Evolutionary conservation across 805 yeast genomes (phyloP), one percentile per base, ranked within the genome.

Genomic region (Kazachstania psychrophila): DNA sequence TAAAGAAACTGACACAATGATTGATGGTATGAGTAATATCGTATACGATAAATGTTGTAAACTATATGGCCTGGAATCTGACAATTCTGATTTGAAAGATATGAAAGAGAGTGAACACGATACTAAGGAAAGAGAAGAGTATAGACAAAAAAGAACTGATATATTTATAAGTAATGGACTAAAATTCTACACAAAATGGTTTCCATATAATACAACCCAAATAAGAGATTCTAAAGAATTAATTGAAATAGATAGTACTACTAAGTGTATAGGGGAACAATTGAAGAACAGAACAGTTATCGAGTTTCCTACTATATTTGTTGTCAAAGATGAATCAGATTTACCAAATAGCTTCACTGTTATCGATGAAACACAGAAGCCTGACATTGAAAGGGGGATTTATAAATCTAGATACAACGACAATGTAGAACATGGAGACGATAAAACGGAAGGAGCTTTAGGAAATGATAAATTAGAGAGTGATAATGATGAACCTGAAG

Each of bases 231-330:
- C 67, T 1, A 61, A 54, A 16, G 59, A 64, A 23, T 49, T 72
- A 18, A 56, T 75, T 2, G 51, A 54, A 28, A 27, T 77, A 12
- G 60, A 65, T 17, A 40, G 46, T 15, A 36, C 54, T 0, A 56
- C 49, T 1, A 46, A 45, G n/a, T 39, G 62, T 16, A 47, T 83
- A 2, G 70, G 71, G 0, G 72, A 69, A 17, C 64, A 65, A 1
- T 47, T 86, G n/a, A 61, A 62, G 40, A 75, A 75, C 24, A 67
- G 68, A 38, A 65, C 76, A 0, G 82, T 86, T 0, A 66, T 85
- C 24, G 96, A 86, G 52, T 86, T 72, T 46, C 95, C 96, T 0
- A 79, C 87, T 0, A 62, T 86, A 4, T 68, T 64, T 38, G 64
- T 80, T 1, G 61, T 70, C 1, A 38, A 47, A 5, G 39, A 40